Base-by-base conservation (phyloP, 179 eudicot species). In the Silene vulgaris region DNA sequence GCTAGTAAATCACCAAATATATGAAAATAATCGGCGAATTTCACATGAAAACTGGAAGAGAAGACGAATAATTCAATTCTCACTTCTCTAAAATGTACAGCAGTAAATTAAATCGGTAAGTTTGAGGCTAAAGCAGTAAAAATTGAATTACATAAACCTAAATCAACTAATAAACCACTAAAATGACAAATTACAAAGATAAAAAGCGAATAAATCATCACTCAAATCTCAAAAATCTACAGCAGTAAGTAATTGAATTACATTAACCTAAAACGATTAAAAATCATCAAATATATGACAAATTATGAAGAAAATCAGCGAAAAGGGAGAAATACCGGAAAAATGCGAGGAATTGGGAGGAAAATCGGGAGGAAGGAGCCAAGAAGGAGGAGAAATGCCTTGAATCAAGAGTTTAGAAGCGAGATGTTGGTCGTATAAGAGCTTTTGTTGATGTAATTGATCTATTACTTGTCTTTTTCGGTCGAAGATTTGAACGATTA, bases 401-500 rank as follows among this genome's bases (percentile, higher is more conserved):
- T 91, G 84, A 67, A 91, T 83, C 21, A 91, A 76, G 75, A 87
- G 86, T 77, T 89, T 89, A 29, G 99, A 89, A 64, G 89, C 91
- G 81, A 93, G 98, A 29, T 86, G 85, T 73, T 88, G 92, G 45
- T 77, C 82, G 84, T 84, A 89, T 28, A 84, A 74, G 29, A 87
- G 89, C 50, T 88, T 82, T 26, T 88, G 97, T n/a, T 84, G 87
- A 78, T 88, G 83, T 74, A 88, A 83, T 70, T 85, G 85, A 28
- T 91, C 87, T 74, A 88, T 79, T 21, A 91, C 86, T 72, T 76
- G 73, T 64, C 82, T 76, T 87, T 88, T 93, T 52, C 88, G 86
- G 29, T 96, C 97, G 87, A 89, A 91, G 74, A 96, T 86, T 78
- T 88, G 89, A 48, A 81, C 84, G 50, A 96, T 81, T 40, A 91